Evolutionary conservation across 2,329 filamentous ascomycete species (phyloP).

Genomic region (Pseudogymnoascus sp.): DNA sequence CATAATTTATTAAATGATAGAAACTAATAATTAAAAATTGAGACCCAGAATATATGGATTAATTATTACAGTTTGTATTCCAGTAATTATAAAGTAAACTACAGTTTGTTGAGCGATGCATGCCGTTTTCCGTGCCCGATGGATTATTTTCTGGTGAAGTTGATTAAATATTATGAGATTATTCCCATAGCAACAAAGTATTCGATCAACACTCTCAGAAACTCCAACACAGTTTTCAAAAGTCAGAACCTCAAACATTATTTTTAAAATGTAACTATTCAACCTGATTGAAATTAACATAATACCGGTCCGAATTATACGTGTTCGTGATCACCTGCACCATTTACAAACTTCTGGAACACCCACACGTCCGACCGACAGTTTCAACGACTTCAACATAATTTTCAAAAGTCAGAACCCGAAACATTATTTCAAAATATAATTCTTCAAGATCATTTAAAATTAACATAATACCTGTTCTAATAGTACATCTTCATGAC

Average conservation of each 20-base stretch:
- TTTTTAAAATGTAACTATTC: neutral
- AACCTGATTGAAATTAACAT: neutral
- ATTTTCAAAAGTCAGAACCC: neutral
- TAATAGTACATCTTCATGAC: neutral
- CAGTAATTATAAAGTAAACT: neutral
- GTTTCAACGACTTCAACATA: no score
- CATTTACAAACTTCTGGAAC: neutral
- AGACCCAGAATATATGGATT: neutral
- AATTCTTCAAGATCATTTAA: neutral
- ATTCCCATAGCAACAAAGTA: neutral
- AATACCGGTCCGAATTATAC: neutral
- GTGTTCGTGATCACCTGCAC: neutral
- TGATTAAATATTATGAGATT: neutral
- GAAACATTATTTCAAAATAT: neutral
- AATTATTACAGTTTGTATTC: neutral
- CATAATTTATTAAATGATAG: neutral
- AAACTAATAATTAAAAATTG: neutral
- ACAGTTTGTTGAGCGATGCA: neutral
- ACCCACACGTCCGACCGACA: neutral
- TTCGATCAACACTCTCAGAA: neutral
- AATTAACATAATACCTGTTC: conserved; percentile 6
- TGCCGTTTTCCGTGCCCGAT: neutral
- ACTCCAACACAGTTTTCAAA: neutral
- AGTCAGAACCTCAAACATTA: neutral
- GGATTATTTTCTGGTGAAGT: neutral